These are phyloP conservation scores for Mortierella hygrophila DNA, from an alignment of 192 early-diverging fungal species.

Conservation along the genomic window DNA sequence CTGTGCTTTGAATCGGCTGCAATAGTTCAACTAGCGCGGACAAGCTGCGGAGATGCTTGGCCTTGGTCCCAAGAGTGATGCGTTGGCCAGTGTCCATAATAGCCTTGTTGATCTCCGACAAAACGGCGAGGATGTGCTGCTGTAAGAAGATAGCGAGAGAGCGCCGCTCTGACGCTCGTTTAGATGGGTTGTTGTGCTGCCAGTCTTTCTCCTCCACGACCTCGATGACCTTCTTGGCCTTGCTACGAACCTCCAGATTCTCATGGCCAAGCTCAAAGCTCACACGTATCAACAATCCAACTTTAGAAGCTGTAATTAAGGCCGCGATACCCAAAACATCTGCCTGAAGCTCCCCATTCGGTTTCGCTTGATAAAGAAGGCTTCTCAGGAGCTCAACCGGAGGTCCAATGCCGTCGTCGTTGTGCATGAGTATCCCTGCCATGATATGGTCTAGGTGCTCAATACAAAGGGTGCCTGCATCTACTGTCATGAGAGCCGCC, in stretches of 20 bases:
- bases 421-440: slow-evolving; percentile 23
- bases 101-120: slow-evolving; percentile 42
- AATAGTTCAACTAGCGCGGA: slow-evolving; percentile 5
- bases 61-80: slow-evolving; percentile 27
- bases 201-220: slow-evolving; percentile 32
- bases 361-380: slow-evolving; percentile 12
- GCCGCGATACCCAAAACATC: slow-evolving; percentile 4
- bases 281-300: slow-evolving; percentile 27
- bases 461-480: slow-evolving; percentile 26
- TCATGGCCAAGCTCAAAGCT: slow-evolving; percentile 34
- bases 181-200: background rate
- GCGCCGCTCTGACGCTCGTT: slow-evolving; percentile 6
- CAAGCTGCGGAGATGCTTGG: slow-evolving; percentile 36
- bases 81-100: slow-evolving; percentile 17
- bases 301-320: slow-evolving; percentile 17
- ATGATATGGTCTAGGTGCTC: slow-evolving; percentile 33
- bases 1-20: slow-evolving; percentile 32
- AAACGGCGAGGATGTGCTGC: slow-evolving; percentile 36
- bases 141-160: slow-evolving; percentile 28
- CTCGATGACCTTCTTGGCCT: slow-evolving; percentile 18
- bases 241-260: background rate
- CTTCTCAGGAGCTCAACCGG: slow-evolving; percentile 23
- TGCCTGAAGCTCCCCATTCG: background rate
- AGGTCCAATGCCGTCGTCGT: background rate
- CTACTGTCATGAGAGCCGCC: background rate